Evolutionary conservation across 2,329 filamentous ascomycete species (phyloP), one percentile per base, ranked within the genome.

Genomic region (Cercospora zeae-maydis): DNA sequence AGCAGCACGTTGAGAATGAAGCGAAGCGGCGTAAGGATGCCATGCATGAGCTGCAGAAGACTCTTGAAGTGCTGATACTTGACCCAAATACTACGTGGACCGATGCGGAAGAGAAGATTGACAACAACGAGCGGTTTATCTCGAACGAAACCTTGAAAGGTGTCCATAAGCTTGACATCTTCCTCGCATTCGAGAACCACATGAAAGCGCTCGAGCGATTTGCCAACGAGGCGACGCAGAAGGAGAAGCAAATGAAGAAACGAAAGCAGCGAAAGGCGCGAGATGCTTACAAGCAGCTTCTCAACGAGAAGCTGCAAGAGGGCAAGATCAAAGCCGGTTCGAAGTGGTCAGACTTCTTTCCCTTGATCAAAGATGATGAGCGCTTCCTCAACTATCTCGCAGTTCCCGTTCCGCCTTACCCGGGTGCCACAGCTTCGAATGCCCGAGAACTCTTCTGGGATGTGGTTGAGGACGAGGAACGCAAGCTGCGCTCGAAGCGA

Each of bases 391-490:
- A 86, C 67, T 92, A 96, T 82, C 84, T 93, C 63, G 93, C 92
- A 57, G 91, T 96, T 74, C 78, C 85, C 62, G 57, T 52, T 10
- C 57, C 42, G 2, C 57, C 57, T 27, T 59, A 59, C 24, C 57
- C 57, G n/a, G 57, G 57, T 27, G 57, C 57, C 45, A 78, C 85
- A 63, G 74, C 74, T 14, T 73, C 70, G 61, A 71, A 68, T 4
- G 91, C 95, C 13, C 83, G 96, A 67, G 92, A 98, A 72, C 82
- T 99, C 6, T 98, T 99, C 80, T 97, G 93, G 92, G 95, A 99
- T 75, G 82, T 93, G 53, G 84, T 98, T 27, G 95, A 98, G 75
- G 92, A 96, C 75, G 92, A 98, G 76, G 93, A 99, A 73, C 87
- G 90, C 39, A 72, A 72, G 63, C 69, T 76, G 21, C 70, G 71